Conservation (phyloP, 345 rosid species). For the Anastatica hierochuntica region DNA sequence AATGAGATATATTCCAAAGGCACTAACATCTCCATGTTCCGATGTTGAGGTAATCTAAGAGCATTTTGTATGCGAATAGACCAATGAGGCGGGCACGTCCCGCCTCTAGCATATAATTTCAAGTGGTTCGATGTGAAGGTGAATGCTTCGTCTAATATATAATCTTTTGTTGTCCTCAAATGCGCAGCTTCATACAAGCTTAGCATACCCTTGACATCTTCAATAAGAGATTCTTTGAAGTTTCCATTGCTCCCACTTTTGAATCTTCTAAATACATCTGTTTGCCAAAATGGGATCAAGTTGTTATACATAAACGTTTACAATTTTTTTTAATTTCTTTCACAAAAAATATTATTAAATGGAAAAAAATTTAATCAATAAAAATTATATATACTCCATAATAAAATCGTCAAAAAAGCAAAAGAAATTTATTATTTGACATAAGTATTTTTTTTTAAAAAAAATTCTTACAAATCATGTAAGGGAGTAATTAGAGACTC, state of each 20-base stretch:
- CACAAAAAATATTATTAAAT: too few species aligned
- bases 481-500: too few species aligned
- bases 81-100: background rate
- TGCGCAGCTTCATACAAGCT: slow-evolving; percentile 35
- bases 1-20: background rate
- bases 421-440: too few species aligned
- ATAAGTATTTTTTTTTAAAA: too few species aligned
- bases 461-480: background rate
- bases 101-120: background rate
- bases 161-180: slow-evolving; percentile 19
- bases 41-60: slow-evolving; percentile 1
- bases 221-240: slow-evolving; percentile 3
- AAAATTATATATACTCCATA: too few species aligned
- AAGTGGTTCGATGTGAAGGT: slow-evolving; percentile 13
- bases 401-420: too few species aligned
- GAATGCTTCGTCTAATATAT: slow-evolving; percentile 30
- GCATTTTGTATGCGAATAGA: background rate
- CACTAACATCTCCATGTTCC: slow-evolving; percentile 4
- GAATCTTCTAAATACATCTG: slow-evolving; percentile 31
- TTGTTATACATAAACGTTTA: background rate
- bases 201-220: slow-evolving; percentile 26
- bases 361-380: too few species aligned
- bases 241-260: slow-evolving; percentile 18
- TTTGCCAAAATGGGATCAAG: background rate
- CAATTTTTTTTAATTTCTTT: too few species aligned